phyloP scores from a whole-genome alignment of 192 early-diverging fungal species.

The Mortierella alpina region DNA sequence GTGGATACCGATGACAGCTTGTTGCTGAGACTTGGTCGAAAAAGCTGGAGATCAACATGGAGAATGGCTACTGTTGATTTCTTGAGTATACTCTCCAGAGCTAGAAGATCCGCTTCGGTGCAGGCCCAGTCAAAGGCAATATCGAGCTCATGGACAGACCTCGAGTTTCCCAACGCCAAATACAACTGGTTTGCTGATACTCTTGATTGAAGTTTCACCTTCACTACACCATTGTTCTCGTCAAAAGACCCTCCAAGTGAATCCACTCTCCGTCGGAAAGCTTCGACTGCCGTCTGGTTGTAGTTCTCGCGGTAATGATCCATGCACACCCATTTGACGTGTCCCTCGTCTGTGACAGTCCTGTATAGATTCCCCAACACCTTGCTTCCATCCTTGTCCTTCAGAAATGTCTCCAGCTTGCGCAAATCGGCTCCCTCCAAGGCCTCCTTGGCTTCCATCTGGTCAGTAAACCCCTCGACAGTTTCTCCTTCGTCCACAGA shows the following conservation, averaged over 20 bases:
- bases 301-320: slow-evolving; percentile 1
- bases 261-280: background rate
- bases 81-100: slow-evolving; percentile 9
- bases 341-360: background rate
- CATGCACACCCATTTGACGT: slow-evolving; percentile 19
- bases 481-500: no score
- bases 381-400: slow-evolving; percentile 3
- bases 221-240: background rate
- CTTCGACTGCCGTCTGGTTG: background rate
- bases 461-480: no score
- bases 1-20: background rate
- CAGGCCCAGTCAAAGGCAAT: slow-evolving; percentile 2
- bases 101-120: slow-evolving; percentile 5
- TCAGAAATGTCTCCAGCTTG: background rate
- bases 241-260: background rate
- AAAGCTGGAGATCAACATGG: slow-evolving; percentile 7
- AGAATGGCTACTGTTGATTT: slow-evolving; percentile 12
- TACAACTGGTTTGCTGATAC: slow-evolving; percentile 1
- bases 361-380: background rate
- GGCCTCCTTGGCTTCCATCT: no score
- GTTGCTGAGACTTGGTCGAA: slow-evolving; percentile 3
- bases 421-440: slow-evolving; percentile 1
- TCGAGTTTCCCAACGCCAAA: background rate
- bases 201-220: background rate
- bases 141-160: background rate